A percentile compares a stretch with the other conserved stretches of the same genome.
These are phyloP conservation scores for Hanseniaspora lachancei DNA, from an alignment of 805 yeast genomes.

Conservation along the genomic window DNA sequence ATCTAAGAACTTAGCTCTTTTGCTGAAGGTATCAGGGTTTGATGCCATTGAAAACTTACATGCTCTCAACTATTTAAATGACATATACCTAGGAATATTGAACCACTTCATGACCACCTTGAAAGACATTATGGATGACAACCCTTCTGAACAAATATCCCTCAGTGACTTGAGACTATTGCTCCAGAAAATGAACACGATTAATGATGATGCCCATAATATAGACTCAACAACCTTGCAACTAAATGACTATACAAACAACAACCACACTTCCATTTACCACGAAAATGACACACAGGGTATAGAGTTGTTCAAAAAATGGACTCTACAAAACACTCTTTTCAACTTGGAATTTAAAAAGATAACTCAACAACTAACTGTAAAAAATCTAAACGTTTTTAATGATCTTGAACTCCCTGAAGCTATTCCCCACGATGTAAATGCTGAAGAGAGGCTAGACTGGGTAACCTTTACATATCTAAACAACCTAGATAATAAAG, in stretches of 20 bases:
- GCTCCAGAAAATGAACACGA: neutral
- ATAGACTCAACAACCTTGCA: constrained; percentile 5
- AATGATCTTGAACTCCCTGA: neutral
- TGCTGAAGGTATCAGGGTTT: constrained; percentile 3
- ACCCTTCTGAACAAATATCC: neutral
- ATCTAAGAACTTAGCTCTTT: neutral
- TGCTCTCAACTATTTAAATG: neutral
- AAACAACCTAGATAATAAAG: neutral
- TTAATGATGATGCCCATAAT: neutral
- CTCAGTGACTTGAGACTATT: neutral
- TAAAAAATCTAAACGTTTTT: neutral
- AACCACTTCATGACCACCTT: neutral
- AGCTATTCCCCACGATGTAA: neutral
- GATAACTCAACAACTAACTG: neutral
- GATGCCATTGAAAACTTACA: neutral
- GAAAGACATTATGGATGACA: neutral
- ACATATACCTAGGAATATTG: neutral
- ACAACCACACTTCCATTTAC: neutral
- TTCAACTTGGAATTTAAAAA: constrained; percentile 2
- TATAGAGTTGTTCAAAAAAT: constrained; percentile 6
- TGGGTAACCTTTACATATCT: constrained; percentile 9
- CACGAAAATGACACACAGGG: constrained; percentile 6
- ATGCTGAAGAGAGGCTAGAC: neutral
- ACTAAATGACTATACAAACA: constrained; percentile 2
- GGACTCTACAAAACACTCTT: neutral